phyloP scores from a whole-genome alignment of 2,329 filamentous ascomycete genomes.

The Penicillium sp. region DNA sequence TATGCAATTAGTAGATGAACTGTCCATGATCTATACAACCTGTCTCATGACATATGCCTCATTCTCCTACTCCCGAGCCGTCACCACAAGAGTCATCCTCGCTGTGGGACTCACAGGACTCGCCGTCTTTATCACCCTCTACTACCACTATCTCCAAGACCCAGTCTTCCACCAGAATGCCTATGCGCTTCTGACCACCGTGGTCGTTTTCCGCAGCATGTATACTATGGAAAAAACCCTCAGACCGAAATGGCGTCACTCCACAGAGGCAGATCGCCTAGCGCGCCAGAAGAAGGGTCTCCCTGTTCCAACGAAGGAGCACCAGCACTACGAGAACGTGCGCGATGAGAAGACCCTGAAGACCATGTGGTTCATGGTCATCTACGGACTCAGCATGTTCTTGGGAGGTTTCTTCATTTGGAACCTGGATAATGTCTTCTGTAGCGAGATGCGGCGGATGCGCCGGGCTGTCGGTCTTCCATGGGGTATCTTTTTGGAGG shows the following conservation, averaged over 20 bases:
- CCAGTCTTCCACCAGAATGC: constrained; percentile 78
- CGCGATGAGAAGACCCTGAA: constrained; percentile 57
- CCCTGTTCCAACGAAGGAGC: constrained; percentile 42
- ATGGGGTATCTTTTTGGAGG: constrained; percentile 72
- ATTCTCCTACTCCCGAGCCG: constrained; percentile 65
- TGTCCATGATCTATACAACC: constrained; percentile 70
- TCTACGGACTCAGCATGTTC: constrained; percentile 65
- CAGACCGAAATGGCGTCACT: constrained; percentile 55
- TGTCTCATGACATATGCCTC: constrained; percentile 69
- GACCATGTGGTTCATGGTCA: constrained; percentile 74
- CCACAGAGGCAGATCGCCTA: constrained; percentile 46
- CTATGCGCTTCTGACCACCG: constrained; percentile 67
- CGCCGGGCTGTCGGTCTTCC: constrained; percentile 67
- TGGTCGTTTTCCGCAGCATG: constrained; percentile 69
- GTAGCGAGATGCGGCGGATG: constrained; percentile 61
- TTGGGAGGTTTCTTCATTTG: constrained; percentile 71
- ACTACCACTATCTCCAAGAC: constrained; percentile 78
- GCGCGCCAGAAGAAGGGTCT: constrained; percentile 36
- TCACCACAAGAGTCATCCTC: constrained; percentile 50
- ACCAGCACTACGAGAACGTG: constrained; percentile 49
- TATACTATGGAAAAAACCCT: constrained; percentile 70
- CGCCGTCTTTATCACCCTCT: constrained; percentile 67
- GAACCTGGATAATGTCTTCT: constrained; percentile 76
- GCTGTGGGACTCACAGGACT: constrained; percentile 55
- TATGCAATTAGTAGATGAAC: constrained; percentile 67